A percentile compares a stretch with the other conserved stretches of the same genome.
Conservation (phyloP, 345 rosid genomes). For the Eucalyptus curtisii region DNA sequence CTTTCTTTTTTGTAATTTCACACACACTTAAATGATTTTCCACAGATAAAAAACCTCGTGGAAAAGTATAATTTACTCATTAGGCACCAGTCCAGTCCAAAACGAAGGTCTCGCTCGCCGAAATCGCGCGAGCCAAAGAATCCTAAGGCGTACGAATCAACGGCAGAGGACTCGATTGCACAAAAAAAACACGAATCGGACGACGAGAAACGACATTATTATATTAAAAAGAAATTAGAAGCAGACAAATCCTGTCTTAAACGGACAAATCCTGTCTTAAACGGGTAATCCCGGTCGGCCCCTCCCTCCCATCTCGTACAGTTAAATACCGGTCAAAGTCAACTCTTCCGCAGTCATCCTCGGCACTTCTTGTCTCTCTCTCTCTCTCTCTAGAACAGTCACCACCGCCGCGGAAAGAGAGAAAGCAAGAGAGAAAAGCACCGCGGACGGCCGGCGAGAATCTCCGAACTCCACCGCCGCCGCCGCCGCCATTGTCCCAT, state of each 20-base stretch:
- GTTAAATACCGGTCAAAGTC: neutral
- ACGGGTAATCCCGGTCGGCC: neutral
- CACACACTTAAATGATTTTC: accelerated
- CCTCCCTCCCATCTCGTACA: too few species aligned
- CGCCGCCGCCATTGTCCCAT: neutral
- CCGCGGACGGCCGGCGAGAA: neutral
- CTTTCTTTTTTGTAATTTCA: neutral
- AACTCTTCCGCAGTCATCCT: neutral
- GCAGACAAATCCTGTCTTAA: neutral
- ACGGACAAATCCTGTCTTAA: too few species aligned
- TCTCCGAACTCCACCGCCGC: neutral
- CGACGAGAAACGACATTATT: neutral
- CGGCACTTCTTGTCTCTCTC: neutral
- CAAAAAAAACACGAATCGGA: neutral
- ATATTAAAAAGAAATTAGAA: neutral
- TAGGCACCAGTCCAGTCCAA: neutral
- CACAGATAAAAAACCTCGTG: neutral
- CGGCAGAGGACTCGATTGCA: neutral
- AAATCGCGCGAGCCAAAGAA: neutral
- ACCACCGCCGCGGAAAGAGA: neutral
- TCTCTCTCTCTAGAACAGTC: neutral
- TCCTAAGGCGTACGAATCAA: neutral
- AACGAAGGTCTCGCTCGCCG: neutral
- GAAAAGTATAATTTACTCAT: neutral
- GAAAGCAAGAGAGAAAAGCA: neutral